Conservation (phyloP, 148 eudicot species). For the Rhododendron molle region DNA sequence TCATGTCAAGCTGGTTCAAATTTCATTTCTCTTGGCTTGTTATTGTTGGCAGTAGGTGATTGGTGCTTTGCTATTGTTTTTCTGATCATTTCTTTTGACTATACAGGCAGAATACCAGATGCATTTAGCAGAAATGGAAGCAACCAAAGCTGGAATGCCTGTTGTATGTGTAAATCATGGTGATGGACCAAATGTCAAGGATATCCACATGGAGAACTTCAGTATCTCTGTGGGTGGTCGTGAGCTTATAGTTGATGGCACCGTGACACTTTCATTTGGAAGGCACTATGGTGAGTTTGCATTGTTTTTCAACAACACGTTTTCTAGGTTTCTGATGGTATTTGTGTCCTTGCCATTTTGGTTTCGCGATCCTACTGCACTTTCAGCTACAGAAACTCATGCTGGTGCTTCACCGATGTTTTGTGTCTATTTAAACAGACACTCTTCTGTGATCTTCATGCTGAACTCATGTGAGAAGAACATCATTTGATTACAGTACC, state of each 20-base stretch:
- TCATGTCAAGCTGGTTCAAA: background rate
- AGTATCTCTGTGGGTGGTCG: constrained; percentile 95
- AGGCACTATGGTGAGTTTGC: constrained; percentile 83
- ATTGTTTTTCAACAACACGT: background rate
- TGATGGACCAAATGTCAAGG: constrained; percentile 73
- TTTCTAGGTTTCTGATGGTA: background rate
- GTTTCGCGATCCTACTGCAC: background rate
- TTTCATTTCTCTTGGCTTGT: background rate
- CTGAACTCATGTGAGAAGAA: background rate
- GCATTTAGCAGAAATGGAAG: constrained; percentile 96
- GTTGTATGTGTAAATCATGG: constrained; percentile 70
- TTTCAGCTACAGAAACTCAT: background rate
- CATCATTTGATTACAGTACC: background rate
- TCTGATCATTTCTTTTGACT: constrained; percentile 9
- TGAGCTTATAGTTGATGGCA: constrained; percentile 87
- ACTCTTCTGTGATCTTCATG: background rate
- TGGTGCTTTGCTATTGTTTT: constrained; percentile 6
- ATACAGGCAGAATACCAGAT: constrained; percentile 70
- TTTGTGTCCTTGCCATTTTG: background rate
- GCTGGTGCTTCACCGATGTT: background rate
- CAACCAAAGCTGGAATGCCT: constrained; percentile 96
- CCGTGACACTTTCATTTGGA: constrained; percentile 81
- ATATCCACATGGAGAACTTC: constrained; percentile 87
- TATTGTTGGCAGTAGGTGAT: background rate
- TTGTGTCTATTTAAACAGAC: background rate